Percentiles rank a stretch among this genome's conserved stretches.
These are phyloP conservation scores for Pseudogymnoascus sp. DNA, from an alignment of 2,329 filamentous ascomycete species.

Conservation along the genomic window DNA sequence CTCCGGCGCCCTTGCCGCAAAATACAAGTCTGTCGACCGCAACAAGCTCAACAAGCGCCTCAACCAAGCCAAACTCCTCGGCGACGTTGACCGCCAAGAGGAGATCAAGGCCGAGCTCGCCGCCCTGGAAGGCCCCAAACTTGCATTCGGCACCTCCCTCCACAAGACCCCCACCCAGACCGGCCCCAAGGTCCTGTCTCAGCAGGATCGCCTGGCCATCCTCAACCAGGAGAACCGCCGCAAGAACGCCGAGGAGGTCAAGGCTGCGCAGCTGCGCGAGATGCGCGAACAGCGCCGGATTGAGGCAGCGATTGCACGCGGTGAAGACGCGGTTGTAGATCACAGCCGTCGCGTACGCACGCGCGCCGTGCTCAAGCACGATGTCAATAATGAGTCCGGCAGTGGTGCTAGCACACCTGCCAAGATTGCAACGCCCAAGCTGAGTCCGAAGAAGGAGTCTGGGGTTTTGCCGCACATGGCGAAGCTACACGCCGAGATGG, in stretches of 20 bases:
- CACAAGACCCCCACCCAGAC: conserved; percentile 44
- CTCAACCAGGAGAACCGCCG: conserved; percentile 80
- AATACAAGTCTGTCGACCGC: conserved; percentile 58
- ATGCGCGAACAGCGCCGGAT: conserved; percentile 52
- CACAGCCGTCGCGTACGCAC: conserved; percentile 55
- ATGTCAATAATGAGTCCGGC: conserved; percentile 41
- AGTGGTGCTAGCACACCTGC: conserved; percentile 44
- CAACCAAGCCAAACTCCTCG: conserved; percentile 54
- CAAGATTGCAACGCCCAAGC: conserved; percentile 36
- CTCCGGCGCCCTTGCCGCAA: conserved; percentile 57
- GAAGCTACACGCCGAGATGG: conserved; percentile 45
- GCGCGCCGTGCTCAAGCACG: conserved; percentile 58
- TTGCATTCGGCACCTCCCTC: conserved; percentile 63
- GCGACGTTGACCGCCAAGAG: conserved; percentile 49
- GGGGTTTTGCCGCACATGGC: conserved; percentile 42
- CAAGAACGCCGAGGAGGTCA: conserved; percentile 80
- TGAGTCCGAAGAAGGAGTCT: conserved; percentile 34
- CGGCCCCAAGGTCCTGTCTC: conserved; percentile 43
- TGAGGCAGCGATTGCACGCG: conserved; percentile 52
- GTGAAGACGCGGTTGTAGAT: conserved; percentile 52
- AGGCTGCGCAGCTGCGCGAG: conserved; percentile 81
- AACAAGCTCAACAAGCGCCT: conserved; percentile 57
- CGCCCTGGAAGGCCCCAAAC: conserved; percentile 56
- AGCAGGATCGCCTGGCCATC: conserved; percentile 75
- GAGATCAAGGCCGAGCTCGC: conserved; percentile 53